These are phyloP conservation scores for Paecilomyces variotii DNA, from an alignment of 2,329 filamentous ascomycete genomes.

Conservation along the genomic window DNA sequence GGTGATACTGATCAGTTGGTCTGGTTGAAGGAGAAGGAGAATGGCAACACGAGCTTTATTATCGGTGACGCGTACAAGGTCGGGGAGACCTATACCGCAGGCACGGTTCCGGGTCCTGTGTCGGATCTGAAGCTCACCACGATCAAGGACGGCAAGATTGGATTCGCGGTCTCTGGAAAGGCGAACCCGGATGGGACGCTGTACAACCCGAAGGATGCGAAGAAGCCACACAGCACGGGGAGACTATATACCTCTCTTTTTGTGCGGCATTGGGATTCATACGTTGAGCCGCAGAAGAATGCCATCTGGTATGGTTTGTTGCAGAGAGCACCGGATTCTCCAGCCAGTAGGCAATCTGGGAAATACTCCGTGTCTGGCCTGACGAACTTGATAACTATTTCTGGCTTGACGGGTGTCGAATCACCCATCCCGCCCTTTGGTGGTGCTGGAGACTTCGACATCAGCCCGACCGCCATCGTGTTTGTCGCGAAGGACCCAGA, in stretches of 20 bases:
- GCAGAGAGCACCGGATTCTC: conserved; percentile 29
- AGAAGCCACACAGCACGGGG: conserved; percentile 39
- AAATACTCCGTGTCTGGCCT: conserved; percentile 34
- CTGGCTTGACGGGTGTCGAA: conserved; percentile 33
- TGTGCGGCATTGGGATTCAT: conserved; percentile 48
- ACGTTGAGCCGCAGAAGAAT: conserved; percentile 41
- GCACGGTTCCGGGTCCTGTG: conserved; percentile 38
- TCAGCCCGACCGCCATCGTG: conserved; percentile 37
- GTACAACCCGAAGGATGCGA: conserved; percentile 43
- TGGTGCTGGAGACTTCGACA: conserved; percentile 39
- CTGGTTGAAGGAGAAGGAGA: conserved; percentile 39
- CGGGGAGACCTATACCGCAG: conserved; percentile 37
- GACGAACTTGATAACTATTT: conserved; percentile 35
- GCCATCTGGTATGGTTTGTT: conserved; percentile 44
- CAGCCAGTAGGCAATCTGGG: conserved; percentile 28
- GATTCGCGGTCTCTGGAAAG: conserved; percentile 40
- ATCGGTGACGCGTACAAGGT: conserved; percentile 33
- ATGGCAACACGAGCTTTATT: conserved; percentile 41
- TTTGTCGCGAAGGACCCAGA: conserved; percentile 41
- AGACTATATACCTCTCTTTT: conserved; percentile 44
- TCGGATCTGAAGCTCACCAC: conserved; percentile 39
- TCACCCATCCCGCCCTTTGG: conserved; percentile 43
- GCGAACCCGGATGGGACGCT: conserved; percentile 41
- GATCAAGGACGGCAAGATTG: conserved; percentile 35
- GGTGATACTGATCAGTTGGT: conserved; percentile 35